Percentiles rank a stretch among this genome's conserved stretches.
Evolutionary conservation across 495 filamentous ascomycete genomes (phyloP).

Genomic region (Lasiosphaeria ovina): DNA sequence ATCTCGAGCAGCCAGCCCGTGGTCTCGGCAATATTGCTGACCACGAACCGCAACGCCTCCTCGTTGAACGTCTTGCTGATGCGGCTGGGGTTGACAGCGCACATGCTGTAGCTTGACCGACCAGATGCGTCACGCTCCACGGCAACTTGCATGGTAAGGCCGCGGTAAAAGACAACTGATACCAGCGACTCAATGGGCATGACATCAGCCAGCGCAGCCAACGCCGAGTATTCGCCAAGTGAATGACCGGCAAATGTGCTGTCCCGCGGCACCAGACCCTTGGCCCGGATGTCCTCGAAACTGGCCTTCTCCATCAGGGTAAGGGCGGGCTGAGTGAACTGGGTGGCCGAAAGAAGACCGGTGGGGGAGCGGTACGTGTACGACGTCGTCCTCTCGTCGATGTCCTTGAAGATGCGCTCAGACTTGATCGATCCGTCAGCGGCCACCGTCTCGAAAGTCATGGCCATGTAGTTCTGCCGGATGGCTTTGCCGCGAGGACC

Average conservation of each 20-base stretch:
- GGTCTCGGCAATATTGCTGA: constrained; percentile 85
- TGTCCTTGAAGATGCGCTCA: constrained; percentile 98
- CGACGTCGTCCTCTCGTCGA: constrained; percentile 83
- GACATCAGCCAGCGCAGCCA: constrained; percentile 94
- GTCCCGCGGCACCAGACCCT: constrained; percentile 92
- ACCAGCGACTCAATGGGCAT: constrained; percentile 99
- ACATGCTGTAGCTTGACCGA: constrained; percentile 97
- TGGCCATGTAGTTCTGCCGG: constrained; percentile 97
- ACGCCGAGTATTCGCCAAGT: constrained; percentile 94
- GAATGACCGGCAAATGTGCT: constrained; percentile 98
- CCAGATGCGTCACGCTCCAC: constrained; percentile 93
- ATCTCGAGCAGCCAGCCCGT: constrained; percentile 96
- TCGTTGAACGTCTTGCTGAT: constrained; percentile 98
- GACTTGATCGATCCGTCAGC: constrained; percentile 91
- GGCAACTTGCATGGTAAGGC: constrained; percentile 98
- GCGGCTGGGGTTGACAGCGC: constrained; percentile 94
- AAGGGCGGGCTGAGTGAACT: constrained; percentile 96
- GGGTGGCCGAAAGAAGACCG: constrained; percentile 92
- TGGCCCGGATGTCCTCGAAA: constrained; percentile 98
- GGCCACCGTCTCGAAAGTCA: constrained; percentile 97
- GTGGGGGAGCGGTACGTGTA: constrained; percentile 97
- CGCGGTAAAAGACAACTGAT: constrained; percentile 98
- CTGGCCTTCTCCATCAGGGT: constrained; percentile 99
- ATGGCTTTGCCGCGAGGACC: constrained; percentile 96
- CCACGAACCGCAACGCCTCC: constrained; percentile 90